These are phyloP conservation scores for Erythrobasidium yunnanense DNA, from an alignment of 768 basidiomycete species.

Conservation along the genomic window DNA sequence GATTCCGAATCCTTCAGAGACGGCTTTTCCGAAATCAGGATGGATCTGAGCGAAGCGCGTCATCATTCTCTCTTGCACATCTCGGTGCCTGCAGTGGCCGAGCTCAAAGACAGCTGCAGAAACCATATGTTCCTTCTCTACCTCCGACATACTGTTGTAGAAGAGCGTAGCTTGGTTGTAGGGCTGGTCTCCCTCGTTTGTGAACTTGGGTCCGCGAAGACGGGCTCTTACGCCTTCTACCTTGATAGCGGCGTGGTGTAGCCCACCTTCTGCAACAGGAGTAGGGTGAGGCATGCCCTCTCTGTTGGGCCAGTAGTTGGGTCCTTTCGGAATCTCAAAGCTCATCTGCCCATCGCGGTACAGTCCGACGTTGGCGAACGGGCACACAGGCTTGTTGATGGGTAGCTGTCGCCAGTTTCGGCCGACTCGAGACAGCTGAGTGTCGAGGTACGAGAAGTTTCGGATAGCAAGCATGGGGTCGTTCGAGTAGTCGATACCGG, in stretches of 20 bases:
- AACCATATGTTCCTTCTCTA: constrained; percentile 64
- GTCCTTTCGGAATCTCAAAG: constrained; percentile 28
- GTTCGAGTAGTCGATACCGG: constrained; percentile 50
- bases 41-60: constrained; percentile 62
- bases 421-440: constrained; percentile 60
- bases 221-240: constrained; percentile 50
- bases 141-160: constrained; percentile 61
- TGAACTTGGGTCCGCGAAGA: constrained; percentile 49
- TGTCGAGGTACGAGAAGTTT: constrained; percentile 80
- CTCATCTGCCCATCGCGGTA: constrained; percentile 52
- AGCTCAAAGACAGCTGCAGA: constrained; percentile 70
- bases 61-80: constrained; percentile 60
- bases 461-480: constrained; percentile 73
- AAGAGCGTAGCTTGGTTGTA: constrained; percentile 61
- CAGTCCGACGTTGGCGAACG: constrained; percentile 54
- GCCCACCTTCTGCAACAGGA: constrained; percentile 1
- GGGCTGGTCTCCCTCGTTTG: constrained; percentile 50
- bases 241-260: constrained; percentile 32
- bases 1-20: constrained; percentile 58
- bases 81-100: constrained; percentile 65
- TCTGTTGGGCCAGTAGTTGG: constrained; percentile 66
- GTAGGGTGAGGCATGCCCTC: constrained; percentile 41
- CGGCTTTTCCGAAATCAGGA: constrained; percentile 57
- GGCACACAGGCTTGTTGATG: constrained; percentile 70
- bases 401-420: constrained; percentile 61